phyloP scores from a whole-genome alignment of 306 rosid genomes.

The Arachis stenosperma region DNA sequence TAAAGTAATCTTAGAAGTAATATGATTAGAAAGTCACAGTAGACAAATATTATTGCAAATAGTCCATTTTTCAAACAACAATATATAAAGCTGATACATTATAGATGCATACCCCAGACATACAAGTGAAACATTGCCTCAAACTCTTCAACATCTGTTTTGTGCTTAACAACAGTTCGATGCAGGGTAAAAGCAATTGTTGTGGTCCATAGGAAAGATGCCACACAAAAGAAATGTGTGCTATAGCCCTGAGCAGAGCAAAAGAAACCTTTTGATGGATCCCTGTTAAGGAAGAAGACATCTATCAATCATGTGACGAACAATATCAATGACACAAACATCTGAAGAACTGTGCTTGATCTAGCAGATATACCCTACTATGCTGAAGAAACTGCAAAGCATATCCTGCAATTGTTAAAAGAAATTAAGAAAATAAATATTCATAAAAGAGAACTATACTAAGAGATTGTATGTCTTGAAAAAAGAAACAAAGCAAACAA shows the following conservation, averaged over 20 bases:
- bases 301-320: conserved; percentile 33
- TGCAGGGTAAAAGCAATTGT: conserved; percentile 96
- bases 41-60: conserved; percentile 30
- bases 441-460: conserved; percentile 40
- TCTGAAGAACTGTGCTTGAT: conserved; percentile 28
- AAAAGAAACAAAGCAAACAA: conserved; percentile 27
- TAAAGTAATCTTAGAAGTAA: conserved; percentile 30
- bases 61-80: conserved; percentile 15
- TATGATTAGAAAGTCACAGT: conserved; percentile 16
- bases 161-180: conserved; percentile 93
- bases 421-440: neutral
- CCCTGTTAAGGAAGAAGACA: conserved; percentile 60
- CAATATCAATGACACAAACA: conserved; percentile 35
- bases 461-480: neutral
- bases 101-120: conserved; percentile 86
- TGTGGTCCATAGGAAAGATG: conserved; percentile 98
- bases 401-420: conserved; percentile 74
- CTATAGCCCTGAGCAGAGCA: conserved; percentile 91
- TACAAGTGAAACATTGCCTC: conserved; percentile 98
- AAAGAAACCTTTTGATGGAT: conserved; percentile 84
- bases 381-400: conserved; percentile 98
- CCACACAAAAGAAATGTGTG: conserved; percentile 96
- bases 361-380: conserved; percentile 72
- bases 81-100: conserved; percentile 30
- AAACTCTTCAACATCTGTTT: conserved; percentile 95